These are phyloP conservation scores for Lactarius evosmus DNA, from an alignment of 768 basidiomycete species.

Conservation along the genomic window DNA sequence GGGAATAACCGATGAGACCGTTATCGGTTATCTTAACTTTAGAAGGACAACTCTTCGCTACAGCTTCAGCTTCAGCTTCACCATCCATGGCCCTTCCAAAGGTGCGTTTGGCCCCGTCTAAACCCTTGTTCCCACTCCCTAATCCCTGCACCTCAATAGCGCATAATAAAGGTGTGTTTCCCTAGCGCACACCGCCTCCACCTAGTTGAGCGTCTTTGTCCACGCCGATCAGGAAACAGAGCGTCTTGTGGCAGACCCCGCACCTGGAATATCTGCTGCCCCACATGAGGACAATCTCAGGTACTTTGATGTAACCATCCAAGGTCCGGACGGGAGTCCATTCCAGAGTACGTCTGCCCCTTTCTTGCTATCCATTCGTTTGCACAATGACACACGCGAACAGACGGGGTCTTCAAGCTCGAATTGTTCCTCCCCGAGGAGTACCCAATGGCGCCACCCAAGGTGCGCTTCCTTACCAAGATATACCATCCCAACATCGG, in stretches of 20 bases:
- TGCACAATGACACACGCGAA: slow-evolving; percentile 1
- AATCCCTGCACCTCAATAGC: slow-evolving; percentile 35
- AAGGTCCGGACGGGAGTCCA: slow-evolving; percentile 92
- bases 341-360: slow-evolving; percentile 54
- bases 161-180: slow-evolving; percentile 50
- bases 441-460: slow-evolving; percentile 99
- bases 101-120: slow-evolving; percentile 34
- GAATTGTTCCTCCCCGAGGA: slow-evolving; percentile 98
- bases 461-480: slow-evolving; percentile 96
- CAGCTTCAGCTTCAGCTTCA: not conserved
- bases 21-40: not conserved
- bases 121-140: not conserved
- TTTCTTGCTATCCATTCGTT: not conserved
- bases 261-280: slow-evolving; percentile 91
- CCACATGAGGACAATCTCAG: slow-evolving; percentile 97
- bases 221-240: slow-evolving; percentile 81
- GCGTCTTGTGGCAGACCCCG: slow-evolving; percentile 91
- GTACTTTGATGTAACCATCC: slow-evolving; percentile 97
- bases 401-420: slow-evolving; percentile 91
- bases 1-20: slow-evolving; percentile 10
- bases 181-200: not conserved
- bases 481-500: slow-evolving; percentile 99
- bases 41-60: not conserved
- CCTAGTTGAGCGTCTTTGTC: not conserved
- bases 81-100: slow-evolving; percentile 52